These are phyloP conservation scores for Trichopus zeylanicus DNA, from an alignment of 116 monocot species.

Conservation along the genomic window DNA sequence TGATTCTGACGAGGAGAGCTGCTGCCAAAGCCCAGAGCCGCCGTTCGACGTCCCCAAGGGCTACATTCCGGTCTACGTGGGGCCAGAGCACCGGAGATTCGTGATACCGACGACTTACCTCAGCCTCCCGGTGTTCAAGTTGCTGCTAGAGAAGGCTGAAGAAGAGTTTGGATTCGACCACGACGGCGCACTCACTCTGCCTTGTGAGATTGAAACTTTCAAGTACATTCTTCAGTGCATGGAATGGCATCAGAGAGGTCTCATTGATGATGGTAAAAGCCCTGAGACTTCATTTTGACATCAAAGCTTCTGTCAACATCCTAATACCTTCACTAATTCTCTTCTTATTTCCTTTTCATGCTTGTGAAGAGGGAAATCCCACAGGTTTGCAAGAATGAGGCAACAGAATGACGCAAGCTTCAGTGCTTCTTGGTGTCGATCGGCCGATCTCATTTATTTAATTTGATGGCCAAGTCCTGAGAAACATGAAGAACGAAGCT, in stretches of 20 bases:
- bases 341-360: too few species aligned
- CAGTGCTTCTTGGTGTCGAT: too few species aligned
- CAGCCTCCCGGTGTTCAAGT: conserved; percentile 35
- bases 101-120: conserved; percentile 57
- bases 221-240: conserved; percentile 59
- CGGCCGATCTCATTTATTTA: too few species aligned
- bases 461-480: too few species aligned
- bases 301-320: too few species aligned
- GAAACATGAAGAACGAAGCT: too few species aligned
- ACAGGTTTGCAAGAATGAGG: conserved; percentile 10
- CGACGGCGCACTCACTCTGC: conserved; percentile 47
- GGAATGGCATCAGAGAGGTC: conserved; percentile 27
- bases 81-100: conserved; percentile 44
- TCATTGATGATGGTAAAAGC: conserved; percentile 37
- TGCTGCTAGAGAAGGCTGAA: conserved; percentile 52
- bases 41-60: conserved; percentile 55
- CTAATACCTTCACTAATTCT: background rate
- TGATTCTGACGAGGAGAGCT: conserved; percentile 43
- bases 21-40: conserved; percentile 24
- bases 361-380: conserved; percentile 12
- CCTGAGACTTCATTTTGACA: too few species aligned
- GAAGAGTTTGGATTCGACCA: conserved; percentile 71
- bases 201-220: conserved; percentile 59
- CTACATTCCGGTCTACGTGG: conserved; percentile 50
- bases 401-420: background rate